Evolutionary conservation across 129 eudicot species (phyloP), one percentile per base, ranked within the genome.

Genomic region (Glebionis coronaria): DNA sequence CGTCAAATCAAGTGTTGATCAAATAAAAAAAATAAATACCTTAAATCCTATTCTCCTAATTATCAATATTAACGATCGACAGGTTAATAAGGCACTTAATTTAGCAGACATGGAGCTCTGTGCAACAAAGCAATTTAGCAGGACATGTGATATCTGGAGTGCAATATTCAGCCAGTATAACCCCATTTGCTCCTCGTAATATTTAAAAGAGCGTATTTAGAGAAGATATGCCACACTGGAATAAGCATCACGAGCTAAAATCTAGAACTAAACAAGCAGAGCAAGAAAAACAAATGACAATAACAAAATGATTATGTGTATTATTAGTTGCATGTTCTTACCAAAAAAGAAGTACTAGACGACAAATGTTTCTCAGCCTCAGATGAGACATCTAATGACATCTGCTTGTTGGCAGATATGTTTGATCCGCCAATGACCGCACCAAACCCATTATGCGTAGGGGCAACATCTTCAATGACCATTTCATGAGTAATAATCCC

Each of bases 381-480:
- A 63, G 76, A 51, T 50, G 78, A 67, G 59, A 71, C 40, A 31
- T 28, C 69, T 23, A 15, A 7, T 27, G 76, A 31, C 11, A 69
- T 73, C 70, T 47, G 64, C 61, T 45, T 63, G 52, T 21, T 31
- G 56, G 67, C 51, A 72, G 65, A 71, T 44, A 42, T 28, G 47
- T 52, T 50, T 38, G 53, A 46, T 69, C 70, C 79, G 70, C 57
- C 75, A 53, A 63, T 72, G 54, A 73, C 65, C 42, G 45, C 68
- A 53, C 58, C 79, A 35, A 71, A 11, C 67, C 63, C 59, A 44
- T 61, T 52, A 23, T 52, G 62, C 40, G 14, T 78, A 63, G 18
- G 44, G 60, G 78, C 62, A 56, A 54, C 81, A 61, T 63, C 70
- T 11, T 73, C 86, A 68, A 56, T 72, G 52, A 50, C 56, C 68